Conservation (phyloP, 257 asterid genomes). For the Nicotiana noctiflora region DNA sequence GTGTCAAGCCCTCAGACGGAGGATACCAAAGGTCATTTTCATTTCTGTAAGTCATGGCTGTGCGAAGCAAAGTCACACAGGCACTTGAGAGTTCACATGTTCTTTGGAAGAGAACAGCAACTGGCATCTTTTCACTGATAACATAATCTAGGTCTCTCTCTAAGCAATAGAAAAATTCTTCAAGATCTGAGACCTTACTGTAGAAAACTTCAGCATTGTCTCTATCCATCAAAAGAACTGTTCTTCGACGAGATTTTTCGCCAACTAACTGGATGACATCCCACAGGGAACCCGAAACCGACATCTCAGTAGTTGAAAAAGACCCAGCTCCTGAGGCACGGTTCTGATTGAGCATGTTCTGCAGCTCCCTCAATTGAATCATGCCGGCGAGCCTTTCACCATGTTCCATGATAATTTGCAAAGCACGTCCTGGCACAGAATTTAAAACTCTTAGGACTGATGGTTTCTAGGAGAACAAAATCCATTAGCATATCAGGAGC, state of each 20-base stretch:
- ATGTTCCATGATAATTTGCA: slow-evolving; percentile 87
- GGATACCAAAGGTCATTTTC: slow-evolving; percentile 90
- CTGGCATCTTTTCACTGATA: slow-evolving; percentile 50
- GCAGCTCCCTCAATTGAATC: slow-evolving; percentile 77
- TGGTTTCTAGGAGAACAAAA: slow-evolving; percentile 3
- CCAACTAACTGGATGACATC: slow-evolving; percentile 93
- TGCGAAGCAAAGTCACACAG: slow-evolving; percentile 59
- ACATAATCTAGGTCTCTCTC: slow-evolving; percentile 63
- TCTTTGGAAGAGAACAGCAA: slow-evolving; percentile 52
- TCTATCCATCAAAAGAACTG: slow-evolving; percentile 96
- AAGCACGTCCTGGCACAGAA: slow-evolving; percentile 59
- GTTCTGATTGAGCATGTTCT: slow-evolving; percentile 52
- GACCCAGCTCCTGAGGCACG: slow-evolving; percentile 44
- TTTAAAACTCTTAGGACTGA: slow-evolving; percentile 7
- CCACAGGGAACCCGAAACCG: slow-evolving; percentile 82
- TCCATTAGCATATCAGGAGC: neutral
- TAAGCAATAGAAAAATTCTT: slow-evolving; percentile 75
- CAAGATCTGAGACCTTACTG: slow-evolving; percentile 86
- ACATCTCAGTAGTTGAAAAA: slow-evolving; percentile 45
- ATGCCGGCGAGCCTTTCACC: slow-evolving; percentile 90
- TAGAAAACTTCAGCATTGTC: slow-evolving; percentile 95
- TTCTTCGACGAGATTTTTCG: slow-evolving; percentile 76
- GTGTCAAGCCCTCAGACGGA: slow-evolving; percentile 72
- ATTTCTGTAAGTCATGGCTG: slow-evolving; percentile 58
- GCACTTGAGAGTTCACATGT: slow-evolving; percentile 82